Percentiles rank a stretch among this genome's conserved stretches.
phyloP scores from a whole-genome alignment of 768 basidiomycete genomes.

The Trametes villosa region DNA sequence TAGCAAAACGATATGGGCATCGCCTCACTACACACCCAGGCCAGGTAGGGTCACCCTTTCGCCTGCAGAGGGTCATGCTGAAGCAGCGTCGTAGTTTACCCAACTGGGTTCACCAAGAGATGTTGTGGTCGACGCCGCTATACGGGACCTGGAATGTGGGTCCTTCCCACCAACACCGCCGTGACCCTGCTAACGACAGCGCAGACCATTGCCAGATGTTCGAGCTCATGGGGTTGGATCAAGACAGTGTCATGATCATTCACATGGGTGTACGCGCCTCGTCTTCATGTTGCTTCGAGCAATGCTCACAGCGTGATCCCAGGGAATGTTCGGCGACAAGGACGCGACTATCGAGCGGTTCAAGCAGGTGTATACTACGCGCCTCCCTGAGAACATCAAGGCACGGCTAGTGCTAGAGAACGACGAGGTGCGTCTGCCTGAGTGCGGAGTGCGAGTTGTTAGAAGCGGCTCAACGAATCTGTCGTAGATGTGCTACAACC shows the following conservation, averaged over 20 bases:
- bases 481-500: conserved; percentile 76
- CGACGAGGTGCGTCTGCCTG: conserved; percentile 66
- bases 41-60: conserved; percentile 44
- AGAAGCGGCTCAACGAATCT: neutral
- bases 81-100: conserved; percentile 49
- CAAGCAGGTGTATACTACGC: conserved; percentile 64
- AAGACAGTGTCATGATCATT: conserved; percentile 88
- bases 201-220: conserved; percentile 84
- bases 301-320: neutral
- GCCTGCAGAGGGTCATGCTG: neutral
- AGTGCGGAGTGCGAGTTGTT: neutral
- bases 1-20: conserved; percentile 54
- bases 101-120: conserved; percentile 80
- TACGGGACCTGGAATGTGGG: conserved; percentile 73
- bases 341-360: conserved; percentile 68
- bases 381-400: conserved; percentile 66
- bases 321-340: conserved; percentile 87
- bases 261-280: conserved; percentile 68
- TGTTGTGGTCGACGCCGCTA: conserved; percentile 72
- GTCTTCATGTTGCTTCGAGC: neutral
- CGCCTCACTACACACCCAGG: conserved; percentile 89
- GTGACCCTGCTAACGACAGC: neutral
- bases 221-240: conserved; percentile 78
- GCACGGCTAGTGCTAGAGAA: conserved; percentile 89
- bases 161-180: too few species aligned